These are phyloP conservation scores for Fusarium nematophilum DNA, from an alignment of 2,329 filamentous ascomycete genomes.

Conservation along the genomic window DNA sequence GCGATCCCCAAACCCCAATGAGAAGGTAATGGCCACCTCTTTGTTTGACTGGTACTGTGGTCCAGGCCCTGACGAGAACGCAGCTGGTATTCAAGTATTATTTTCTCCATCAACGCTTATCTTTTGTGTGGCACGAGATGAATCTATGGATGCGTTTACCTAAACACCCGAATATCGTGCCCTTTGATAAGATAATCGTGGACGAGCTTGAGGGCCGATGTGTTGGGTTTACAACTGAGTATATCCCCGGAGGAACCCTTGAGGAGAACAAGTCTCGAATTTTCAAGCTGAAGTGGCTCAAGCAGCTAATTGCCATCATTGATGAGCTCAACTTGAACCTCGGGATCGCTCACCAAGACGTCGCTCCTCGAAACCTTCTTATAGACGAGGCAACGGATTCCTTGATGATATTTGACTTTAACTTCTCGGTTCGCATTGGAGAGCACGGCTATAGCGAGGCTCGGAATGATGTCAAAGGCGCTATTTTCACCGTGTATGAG, in stretches of 20 bases:
- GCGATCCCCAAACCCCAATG: neutral
- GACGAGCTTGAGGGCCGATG: conserved; percentile 47
- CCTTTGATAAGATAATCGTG: conserved; percentile 49
- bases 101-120: conserved; percentile 36
- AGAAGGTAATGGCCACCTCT: neutral
- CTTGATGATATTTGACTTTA: conserved; percentile 53
- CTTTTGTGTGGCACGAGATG: conserved; percentile 49
- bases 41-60: no score
- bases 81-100: conserved; percentile 52
- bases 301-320: conserved; percentile 48
- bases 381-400: conserved; percentile 48
- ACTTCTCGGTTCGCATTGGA: conserved; percentile 42
- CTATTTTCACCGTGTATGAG: conserved; percentile 52
- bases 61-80: neutral
- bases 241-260: conserved; percentile 50
- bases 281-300: conserved; percentile 51
- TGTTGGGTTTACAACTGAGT: conserved; percentile 52
- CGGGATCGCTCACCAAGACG: conserved; percentile 54
- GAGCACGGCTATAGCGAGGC: conserved; percentile 15
- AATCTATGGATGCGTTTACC: conserved; percentile 51
- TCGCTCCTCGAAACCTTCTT: conserved; percentile 53
- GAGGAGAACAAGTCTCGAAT: conserved; percentile 42
- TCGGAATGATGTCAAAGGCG: conserved; percentile 49
- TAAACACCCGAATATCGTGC: conserved; percentile 51
- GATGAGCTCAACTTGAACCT: conserved; percentile 51